Conservation (phyloP, 2,329 filamentous ascomycete species). For the Fusarium euwallaceae region DNA sequence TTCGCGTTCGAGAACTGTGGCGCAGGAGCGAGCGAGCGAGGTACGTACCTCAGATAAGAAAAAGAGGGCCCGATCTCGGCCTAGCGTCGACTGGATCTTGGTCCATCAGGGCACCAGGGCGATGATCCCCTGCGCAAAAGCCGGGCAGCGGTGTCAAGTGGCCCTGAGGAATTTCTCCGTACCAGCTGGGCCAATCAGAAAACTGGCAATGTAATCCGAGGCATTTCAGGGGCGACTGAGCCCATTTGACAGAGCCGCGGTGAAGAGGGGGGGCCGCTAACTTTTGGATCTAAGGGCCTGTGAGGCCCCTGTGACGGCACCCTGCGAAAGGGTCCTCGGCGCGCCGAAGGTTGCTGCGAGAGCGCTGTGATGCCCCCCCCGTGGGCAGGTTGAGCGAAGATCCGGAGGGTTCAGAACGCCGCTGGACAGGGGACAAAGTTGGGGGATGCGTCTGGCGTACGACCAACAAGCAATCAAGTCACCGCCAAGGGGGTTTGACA, state of each 20-base stretch:
- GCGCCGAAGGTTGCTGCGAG: background rate
- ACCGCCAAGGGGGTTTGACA: constrained; percentile 18
- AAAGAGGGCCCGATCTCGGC: constrained; percentile 47
- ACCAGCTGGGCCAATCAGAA: constrained; percentile 39
- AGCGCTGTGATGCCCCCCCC: background rate
- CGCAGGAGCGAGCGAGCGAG: background rate
- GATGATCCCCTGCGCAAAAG: constrained; percentile 41
- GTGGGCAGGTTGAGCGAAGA: constrained; percentile 8
- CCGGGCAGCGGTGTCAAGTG: constrained; percentile 38
- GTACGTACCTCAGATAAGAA: constrained; percentile 21
- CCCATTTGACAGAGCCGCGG: constrained; percentile 46
- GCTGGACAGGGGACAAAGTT: background rate
- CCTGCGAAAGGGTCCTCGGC: constrained; percentile 28
- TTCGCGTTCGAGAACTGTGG: constrained; percentile 11
- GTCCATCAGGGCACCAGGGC: constrained; percentile 32
- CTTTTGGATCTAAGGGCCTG: constrained; percentile 26
- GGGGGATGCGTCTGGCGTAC: background rate
- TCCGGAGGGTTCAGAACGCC: background rate
- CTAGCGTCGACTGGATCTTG: constrained; percentile 45
- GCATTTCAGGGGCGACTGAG: constrained; percentile 42
- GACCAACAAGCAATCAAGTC: background rate
- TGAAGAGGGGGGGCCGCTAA: constrained; percentile 38
- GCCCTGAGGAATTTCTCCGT: constrained; percentile 41
- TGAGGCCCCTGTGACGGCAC: constrained; percentile 37
- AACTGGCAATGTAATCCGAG: constrained; percentile 46